Conservation (phyloP, 768 basidiomycete genomes). For the Lactifluus piperatus region DNA sequence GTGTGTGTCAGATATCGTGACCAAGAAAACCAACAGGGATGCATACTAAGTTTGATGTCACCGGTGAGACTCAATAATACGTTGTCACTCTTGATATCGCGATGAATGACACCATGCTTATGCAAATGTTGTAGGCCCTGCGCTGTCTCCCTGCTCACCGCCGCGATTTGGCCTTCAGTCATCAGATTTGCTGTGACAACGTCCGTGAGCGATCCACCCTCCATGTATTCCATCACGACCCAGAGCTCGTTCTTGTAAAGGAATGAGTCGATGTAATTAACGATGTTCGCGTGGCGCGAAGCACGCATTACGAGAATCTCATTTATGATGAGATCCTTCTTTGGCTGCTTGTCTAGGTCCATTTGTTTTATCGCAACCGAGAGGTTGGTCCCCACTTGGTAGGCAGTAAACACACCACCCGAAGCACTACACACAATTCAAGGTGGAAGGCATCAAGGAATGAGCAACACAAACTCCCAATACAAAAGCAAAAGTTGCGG, state of each 20-base stretch:
- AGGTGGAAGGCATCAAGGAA: slow-evolving; percentile 8
- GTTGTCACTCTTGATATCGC: slow-evolving; percentile 99
- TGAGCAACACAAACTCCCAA: neutral
- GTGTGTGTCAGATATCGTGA: neutral
- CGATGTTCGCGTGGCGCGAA: slow-evolving; percentile 95
- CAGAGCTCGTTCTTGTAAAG: slow-evolving; percentile 95
- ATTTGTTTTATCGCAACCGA: slow-evolving; percentile 99
- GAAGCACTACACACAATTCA: slow-evolving; percentile 71
- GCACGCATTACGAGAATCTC: slow-evolving; percentile 99
- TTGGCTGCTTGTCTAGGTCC: slow-evolving; percentile 99
- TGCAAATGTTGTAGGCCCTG: slow-evolving; percentile 95
- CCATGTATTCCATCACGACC: slow-evolving; percentile 99
- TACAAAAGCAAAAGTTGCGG: neutral
- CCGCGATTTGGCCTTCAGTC: slow-evolving; percentile 98
- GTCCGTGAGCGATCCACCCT: slow-evolving; percentile 89
- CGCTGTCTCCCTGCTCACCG: slow-evolving; percentile 85
- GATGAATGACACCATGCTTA: slow-evolving; percentile 93
- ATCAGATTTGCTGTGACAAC: slow-evolving; percentile 94
- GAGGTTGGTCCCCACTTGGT: slow-evolving; percentile 90
- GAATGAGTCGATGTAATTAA: slow-evolving; percentile 99
- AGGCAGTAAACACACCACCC: slow-evolving; percentile 96
- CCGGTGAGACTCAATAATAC: slow-evolving; percentile 87
- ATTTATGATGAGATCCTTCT: slow-evolving; percentile 99
- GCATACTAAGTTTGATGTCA: slow-evolving; percentile 96
- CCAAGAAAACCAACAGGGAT: neutral